Evolutionary conservation across 2,329 filamentous ascomycete genomes (phyloP), one percentile per base, ranked within the genome.

Genomic region (Blumeria graminis): DNA sequence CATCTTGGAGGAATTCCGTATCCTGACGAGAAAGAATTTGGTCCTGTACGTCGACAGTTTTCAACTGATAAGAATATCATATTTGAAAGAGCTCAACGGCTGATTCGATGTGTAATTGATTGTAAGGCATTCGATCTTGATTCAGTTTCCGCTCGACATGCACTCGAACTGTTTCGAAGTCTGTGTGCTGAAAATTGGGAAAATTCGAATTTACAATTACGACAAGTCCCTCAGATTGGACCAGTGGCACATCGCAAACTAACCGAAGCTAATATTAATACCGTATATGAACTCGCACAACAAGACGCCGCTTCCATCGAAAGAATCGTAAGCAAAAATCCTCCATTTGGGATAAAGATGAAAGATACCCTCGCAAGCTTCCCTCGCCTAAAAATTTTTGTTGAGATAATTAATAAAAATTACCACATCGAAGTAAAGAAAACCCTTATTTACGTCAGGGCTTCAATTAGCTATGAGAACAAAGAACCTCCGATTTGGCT

Each of bases 211-310:
- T 73, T 83, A 22, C 85, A 95, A 61, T 76, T 98, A 64, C 83
- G 84, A 58, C 90, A 96, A 66, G 75, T 98, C 1, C 79, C 85
- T 0, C 77, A 80, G 2, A 77, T 96, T 59, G 92, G 92, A 0
- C 72, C 79, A 4, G 85, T 81, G 0, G 76, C 78, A n/a, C 80
- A 86, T 60, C 76, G 82, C 39, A 92, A 84, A 65, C 74, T 96
- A 46, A 76, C 79, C 3, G 74, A 76, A 41, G 80, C 79, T n/a
- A 80, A 81, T 0, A 76, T 96, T 56, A 78, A 71, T 33, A 84
- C 73, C 5, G 78, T 96, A 6, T 76, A 82, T 45, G 76, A 78
- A n/a, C 71, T 98, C 11, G 77, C 81, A 14, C 69, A 67, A 6
- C 74, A 79, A 13, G 82, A 90, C 38, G 72, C 82, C 32, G 76